phyloP scores from a whole-genome alignment of 1,284 basidiomycete genomes.

The Lentinus polychrous region DNA sequence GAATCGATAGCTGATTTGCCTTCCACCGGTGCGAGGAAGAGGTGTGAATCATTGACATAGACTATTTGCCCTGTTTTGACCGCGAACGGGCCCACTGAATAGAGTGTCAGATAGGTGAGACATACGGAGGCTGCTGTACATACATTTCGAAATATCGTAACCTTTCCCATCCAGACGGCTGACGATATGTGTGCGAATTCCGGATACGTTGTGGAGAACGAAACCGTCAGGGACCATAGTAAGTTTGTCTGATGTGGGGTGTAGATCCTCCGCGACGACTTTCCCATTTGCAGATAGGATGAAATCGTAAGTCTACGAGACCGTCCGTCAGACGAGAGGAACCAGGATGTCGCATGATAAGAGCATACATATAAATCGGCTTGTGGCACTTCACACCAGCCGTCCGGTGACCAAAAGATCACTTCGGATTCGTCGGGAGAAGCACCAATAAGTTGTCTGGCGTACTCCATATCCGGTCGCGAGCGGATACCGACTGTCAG shows the following conservation, averaged over 20 bases:
- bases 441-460: constrained; percentile 56
- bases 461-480: constrained; percentile 73
- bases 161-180: constrained; percentile 78
- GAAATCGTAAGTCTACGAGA: constrained; percentile 66
- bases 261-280: constrained; percentile 56
- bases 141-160: constrained; percentile 68
- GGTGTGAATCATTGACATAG: constrained; percentile 68
- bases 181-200: constrained; percentile 70
- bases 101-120: constrained; percentile 1
- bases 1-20: constrained; percentile 22
- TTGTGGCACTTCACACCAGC: constrained; percentile 67
- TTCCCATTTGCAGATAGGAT: constrained; percentile 60
- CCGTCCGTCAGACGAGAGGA: constrained; percentile 8
- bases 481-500: constrained; percentile 63
- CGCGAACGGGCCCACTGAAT: constrained; percentile 75
- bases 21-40: constrained; percentile 34
- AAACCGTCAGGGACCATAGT: constrained; percentile 61
- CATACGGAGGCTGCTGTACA: background rate
- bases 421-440: constrained; percentile 43
- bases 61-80: constrained; percentile 77
- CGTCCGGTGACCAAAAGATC: constrained; percentile 54
- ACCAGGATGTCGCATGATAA: background rate
- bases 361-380: constrained; percentile 64
- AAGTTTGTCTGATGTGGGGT: constrained; percentile 63
- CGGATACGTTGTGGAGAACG: constrained; percentile 69